Evolutionary conservation across 495 filamentous ascomycete genomes (phyloP).

Genomic region (Barbatosphaeria neglecta): DNA sequence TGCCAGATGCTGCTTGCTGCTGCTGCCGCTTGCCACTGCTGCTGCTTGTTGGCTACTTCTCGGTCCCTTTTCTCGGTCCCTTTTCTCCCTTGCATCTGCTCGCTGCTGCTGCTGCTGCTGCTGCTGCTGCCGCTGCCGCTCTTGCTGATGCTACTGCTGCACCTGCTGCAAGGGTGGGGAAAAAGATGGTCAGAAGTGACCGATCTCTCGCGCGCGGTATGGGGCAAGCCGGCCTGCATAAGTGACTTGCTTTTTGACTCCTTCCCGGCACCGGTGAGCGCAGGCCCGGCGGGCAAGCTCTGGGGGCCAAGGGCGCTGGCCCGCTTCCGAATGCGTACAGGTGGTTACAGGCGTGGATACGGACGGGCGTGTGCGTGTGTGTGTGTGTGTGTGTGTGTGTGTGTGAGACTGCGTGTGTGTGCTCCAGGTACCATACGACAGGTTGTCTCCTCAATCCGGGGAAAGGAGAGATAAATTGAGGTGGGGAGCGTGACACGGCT

Average conservation of each 20-base stretch:
- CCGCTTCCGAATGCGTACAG: background rate
- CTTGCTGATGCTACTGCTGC: background rate
- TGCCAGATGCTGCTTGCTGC: background rate
- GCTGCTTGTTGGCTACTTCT: no score
- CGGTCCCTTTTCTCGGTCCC: no score
- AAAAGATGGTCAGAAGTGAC: background rate
- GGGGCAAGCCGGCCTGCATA: background rate
- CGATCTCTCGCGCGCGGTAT: background rate
- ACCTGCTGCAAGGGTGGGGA: background rate
- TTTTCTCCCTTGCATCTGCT: no score
- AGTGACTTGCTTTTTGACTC: background rate
- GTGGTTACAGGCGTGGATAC: background rate
- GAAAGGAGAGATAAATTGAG: background rate
- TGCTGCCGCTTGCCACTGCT: background rate
- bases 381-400: background rate
- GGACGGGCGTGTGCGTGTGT: background rate
- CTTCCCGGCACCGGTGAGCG: background rate
- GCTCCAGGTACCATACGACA: background rate
- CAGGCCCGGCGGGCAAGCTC: background rate
- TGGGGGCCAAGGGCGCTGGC: background rate
- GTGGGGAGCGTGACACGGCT: background rate
- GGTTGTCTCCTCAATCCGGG: background rate
- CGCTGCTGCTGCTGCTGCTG: background rate
- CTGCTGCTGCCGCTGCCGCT: background rate
- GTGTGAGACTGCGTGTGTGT: background rate